Evolutionary conservation across 2,329 filamentous ascomycete species (phyloP).

Genomic region (Graphilbum sp.): DNA sequence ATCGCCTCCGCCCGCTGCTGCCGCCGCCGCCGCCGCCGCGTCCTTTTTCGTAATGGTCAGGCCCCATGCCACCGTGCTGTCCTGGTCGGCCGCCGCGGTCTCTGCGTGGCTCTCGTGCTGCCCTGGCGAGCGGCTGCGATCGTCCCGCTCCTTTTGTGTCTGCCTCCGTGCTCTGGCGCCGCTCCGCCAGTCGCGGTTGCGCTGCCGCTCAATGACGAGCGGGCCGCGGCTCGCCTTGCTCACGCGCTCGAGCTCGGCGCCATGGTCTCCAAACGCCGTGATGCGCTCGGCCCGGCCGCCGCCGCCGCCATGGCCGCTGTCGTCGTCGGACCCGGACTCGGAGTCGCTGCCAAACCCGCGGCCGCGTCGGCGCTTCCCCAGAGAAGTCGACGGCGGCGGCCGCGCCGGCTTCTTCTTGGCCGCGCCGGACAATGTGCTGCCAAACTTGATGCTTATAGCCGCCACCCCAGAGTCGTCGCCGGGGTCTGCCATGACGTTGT

Average conservation of each 20-base stretch:
- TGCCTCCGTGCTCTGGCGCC: constrained; percentile 13
- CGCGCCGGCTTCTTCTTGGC: constrained; percentile 16
- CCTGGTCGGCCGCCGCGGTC: constrained; percentile 15
- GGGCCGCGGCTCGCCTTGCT: constrained; percentile 5
- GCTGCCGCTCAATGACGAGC: constrained; percentile 13
- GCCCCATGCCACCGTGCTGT: constrained; percentile 22
- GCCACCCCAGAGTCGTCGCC: constrained; percentile 16
- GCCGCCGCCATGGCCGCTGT: constrained; percentile 9
- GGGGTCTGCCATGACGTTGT: constrained; percentile 21
- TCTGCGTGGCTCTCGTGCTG: constrained; percentile 13
- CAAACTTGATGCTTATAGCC: constrained; percentile 34
- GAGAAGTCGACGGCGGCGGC: constrained; percentile 21
- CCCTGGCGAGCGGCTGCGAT: constrained; percentile 16
- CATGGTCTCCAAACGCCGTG: constrained; percentile 16
- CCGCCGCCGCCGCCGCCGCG: background rate
- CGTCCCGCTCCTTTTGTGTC: constrained; percentile 9
- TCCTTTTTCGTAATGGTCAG: constrained; percentile 16
- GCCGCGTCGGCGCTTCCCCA: constrained; percentile 32
- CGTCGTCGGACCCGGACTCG: constrained; percentile 21
- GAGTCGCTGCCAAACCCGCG: constrained; percentile 23
- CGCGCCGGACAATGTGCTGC: constrained; percentile 10
- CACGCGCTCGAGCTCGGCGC: constrained; percentile 10
- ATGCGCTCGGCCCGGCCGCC: constrained; percentile 16
- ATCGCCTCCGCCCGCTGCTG: background rate
- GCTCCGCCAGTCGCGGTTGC: constrained; percentile 17